Base-by-base conservation (phyloP, 441 rosid genomes). In the Euphorbia celastroides region DNA sequence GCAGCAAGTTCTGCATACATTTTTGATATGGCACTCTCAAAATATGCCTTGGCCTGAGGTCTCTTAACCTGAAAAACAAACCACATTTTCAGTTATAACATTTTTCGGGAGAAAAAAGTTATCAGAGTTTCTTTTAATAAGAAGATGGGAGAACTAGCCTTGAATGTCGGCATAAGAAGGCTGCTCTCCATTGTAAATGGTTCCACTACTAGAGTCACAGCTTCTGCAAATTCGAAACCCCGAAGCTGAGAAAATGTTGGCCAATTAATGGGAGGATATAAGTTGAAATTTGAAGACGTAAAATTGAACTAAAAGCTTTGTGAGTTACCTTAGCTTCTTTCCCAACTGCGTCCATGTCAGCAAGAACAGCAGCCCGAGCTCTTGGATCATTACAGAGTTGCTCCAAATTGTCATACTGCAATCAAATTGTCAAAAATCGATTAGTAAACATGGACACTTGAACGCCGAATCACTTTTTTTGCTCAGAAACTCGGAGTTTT, bases 181-280 rank as follows among this genome's bases (percentile, higher is more conserved):
- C 92, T 96, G 50, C 90, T 94, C 72, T 94, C 99, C 65, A 86
- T 10, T 0, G 96, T 81, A 76, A 92, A 87, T n/a, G 97, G 95
- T 73, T 92, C 98, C 3, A 55, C 70, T 74, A 88, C 97, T 78
- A 95, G 71, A 26, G 93, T 90, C 70, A 88, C 85, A 1, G 96
- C 97, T 75, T 95, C 90, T 27, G 81, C 97, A 74, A 88, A 90
- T 84, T 95, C 99, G 23, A 95, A 95, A 63, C 97, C 99, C 81
- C 99, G 82, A 75, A 95, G 79, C 99, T 95, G 94, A 72, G 68
- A 38, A 52, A 41, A 57, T 57, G 55, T 55, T 59, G 17, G 41
- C 6, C 54, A 41, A 59, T 26, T 42, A 26, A 2, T 50, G 12
- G 30, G 62, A 55, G 28, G 62, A 65, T 67, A 38, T 50, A 51